phyloP scores from a whole-genome alignment of 2,329 filamentous ascomycete species.

The Xylariaceae sp. region DNA sequence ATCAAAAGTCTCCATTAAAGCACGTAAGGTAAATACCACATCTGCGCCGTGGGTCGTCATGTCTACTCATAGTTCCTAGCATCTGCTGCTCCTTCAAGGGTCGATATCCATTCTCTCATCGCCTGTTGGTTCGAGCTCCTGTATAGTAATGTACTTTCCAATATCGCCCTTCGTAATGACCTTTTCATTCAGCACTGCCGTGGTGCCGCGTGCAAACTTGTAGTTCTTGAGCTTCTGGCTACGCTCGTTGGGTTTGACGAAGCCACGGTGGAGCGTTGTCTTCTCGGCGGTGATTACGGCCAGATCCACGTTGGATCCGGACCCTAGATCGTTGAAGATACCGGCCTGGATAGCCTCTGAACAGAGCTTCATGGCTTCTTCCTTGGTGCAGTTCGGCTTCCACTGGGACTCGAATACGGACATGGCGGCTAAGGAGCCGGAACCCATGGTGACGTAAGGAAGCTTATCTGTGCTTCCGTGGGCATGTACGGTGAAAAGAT shows the following conservation, averaged over 20 bases:
- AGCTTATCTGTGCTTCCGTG: conserved; percentile 98
- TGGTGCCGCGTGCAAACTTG: conserved; percentile 85
- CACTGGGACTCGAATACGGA: conserved; percentile 95
- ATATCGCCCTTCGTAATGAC: conserved; percentile 92
- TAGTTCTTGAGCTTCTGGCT: conserved; percentile 91
- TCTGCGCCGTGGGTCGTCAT: conserved; percentile 3
- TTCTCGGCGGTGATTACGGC: conserved; percentile 93
- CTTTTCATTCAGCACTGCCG: conserved; percentile 92
- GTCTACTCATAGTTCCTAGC: conserved; percentile 5
- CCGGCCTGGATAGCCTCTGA: conserved; percentile 80
- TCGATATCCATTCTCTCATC: conserved; percentile 67
- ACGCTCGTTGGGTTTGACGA: conserved; percentile 87
- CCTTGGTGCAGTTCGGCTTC: conserved; percentile 69
- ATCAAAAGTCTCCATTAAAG: conserved; percentile 16
- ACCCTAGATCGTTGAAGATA: conserved; percentile 98
- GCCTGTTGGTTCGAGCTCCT: conserved; percentile 67
- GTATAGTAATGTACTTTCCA: conserved; percentile 86
- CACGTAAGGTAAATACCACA: conserved; percentile 18
- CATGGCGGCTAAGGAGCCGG: conserved; percentile 93
- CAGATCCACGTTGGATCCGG: conserved; percentile 94
- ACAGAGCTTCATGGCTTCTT: conserved; percentile 65
- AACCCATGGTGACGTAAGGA: conserved; percentile 98
- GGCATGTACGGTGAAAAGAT: conserved; percentile 96
- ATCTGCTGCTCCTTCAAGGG: conserved; percentile 36
- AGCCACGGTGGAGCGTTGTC: conserved; percentile 89